Evolutionary conservation across 257 asterid genomes (phyloP).

Genomic region (Asclepias syriaca): DNA sequence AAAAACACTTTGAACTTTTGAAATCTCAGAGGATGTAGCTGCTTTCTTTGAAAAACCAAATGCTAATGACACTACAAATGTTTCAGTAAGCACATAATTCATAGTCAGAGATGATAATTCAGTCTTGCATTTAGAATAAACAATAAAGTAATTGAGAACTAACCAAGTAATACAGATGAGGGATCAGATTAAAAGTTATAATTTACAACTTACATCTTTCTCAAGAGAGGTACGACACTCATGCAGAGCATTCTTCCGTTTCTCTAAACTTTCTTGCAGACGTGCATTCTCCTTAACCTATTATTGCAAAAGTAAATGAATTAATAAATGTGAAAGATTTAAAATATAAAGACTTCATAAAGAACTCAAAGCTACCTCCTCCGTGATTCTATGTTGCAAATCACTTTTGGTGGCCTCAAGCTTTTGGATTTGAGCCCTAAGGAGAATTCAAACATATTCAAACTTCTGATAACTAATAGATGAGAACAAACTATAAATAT

Average conservation of each 20-base stretch:
- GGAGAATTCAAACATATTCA: constrained; percentile 18
- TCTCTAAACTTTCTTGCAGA: constrained; percentile 58
- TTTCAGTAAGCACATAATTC: neutral
- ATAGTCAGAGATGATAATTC: neutral
- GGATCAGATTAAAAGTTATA: constrained; percentile 1
- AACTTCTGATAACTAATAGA: neutral
- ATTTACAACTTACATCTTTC: constrained; percentile 58
- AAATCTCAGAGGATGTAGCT: neutral
- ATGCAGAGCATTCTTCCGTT: constrained; percentile 58
- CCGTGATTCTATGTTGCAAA: constrained; percentile 47
- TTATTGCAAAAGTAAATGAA: constrained; percentile 13
- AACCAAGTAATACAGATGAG: neutral
- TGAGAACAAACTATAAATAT: neutral
- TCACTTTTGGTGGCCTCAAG: constrained; percentile 58
- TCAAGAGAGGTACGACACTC: constrained; percentile 79
- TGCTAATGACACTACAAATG: neutral
- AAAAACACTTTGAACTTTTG: neutral
- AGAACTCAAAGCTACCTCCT: constrained; percentile 51
- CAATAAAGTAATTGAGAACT: neutral
- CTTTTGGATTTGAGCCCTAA: constrained; percentile 61
- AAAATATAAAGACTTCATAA: constrained; percentile 1
- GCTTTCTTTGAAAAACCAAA: neutral
- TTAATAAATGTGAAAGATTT: constrained; percentile 19
- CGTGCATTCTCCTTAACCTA: constrained; percentile 53
- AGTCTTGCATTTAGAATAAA: neutral